These are phyloP conservation scores for Ascochyta pisi DNA, from an alignment of 2,329 filamentous ascomycete species.

Conservation along the genomic window DNA sequence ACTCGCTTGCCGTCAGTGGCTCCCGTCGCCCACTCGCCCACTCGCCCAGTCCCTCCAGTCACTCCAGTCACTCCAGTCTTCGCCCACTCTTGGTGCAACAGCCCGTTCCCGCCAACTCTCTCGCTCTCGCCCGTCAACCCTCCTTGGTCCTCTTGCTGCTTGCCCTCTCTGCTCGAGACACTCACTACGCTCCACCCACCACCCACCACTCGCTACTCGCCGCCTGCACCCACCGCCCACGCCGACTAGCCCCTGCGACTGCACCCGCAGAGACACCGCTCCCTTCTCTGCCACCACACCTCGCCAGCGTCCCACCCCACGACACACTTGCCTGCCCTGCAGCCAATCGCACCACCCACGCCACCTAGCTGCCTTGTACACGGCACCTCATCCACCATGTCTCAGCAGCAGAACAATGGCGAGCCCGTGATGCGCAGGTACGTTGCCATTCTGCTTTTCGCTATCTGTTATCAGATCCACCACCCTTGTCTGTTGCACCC, in stretches of 20 bases:
- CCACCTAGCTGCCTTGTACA: neutral
- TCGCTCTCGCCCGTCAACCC: too few species aligned
- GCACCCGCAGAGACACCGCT: constrained; percentile 4
- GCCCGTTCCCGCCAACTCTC: neutral
- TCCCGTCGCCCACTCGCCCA: constrained; percentile 2
- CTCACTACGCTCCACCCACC: constrained; percentile 3
- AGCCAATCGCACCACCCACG: constrained; percentile 7
- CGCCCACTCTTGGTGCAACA: neutral
- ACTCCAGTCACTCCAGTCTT: too few species aligned
- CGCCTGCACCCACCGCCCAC: neutral
- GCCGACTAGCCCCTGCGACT: neutral
- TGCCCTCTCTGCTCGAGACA: too few species aligned
- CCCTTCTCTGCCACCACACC: neutral
- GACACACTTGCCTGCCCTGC: neutral
- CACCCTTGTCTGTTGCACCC: constrained; percentile 7
- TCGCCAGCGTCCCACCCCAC: neutral
- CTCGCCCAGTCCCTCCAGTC: too few species aligned
- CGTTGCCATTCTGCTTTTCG: constrained; percentile 35
- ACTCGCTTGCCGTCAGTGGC: constrained; percentile 24
- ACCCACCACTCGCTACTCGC: constrained; percentile 9
- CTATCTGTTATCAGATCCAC: constrained; percentile 2
- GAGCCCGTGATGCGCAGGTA: constrained; percentile 73
- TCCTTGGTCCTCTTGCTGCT: too few species aligned
- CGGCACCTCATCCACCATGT: constrained; percentile 36
- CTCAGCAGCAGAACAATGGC: constrained; percentile 44